These are phyloP conservation scores for Neurospora tetrasperma DNA, from an alignment of 495 filamentous ascomycete genomes.

Conservation along the genomic window DNA sequence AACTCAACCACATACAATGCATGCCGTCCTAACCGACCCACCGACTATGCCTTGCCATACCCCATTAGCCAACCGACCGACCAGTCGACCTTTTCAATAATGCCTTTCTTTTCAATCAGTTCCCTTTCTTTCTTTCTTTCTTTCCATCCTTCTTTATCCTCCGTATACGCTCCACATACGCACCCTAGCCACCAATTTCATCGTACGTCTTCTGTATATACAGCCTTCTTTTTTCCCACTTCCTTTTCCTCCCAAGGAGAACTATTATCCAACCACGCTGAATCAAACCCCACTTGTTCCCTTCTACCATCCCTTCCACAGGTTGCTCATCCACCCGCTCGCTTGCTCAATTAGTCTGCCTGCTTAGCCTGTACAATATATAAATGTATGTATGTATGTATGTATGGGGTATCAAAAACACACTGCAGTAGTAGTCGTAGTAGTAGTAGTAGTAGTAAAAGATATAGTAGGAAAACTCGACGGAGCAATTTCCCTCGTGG, in stretches of 20 bases:
- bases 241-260: too few species aligned
- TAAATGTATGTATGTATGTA: background rate
- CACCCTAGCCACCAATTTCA: background rate
- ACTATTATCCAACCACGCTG: too few species aligned
- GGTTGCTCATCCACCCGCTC: background rate
- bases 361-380: background rate
- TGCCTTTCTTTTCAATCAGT: background rate
- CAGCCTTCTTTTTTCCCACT: background rate
- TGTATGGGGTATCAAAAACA: background rate
- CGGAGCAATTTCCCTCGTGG: background rate
- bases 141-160: too few species aligned
- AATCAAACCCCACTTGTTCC: too few species aligned
- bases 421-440: background rate
- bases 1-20: background rate
- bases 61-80: background rate
- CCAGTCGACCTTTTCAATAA: background rate
- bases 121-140: background rate
- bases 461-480: background rate
- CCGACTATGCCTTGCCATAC: background rate
- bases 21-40: background rate
- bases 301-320: too few species aligned
- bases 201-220: background rate
- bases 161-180: background rate
- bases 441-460: background rate
- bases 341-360: background rate